These are phyloP conservation scores for Trapa bicornis DNA, from an alignment of 345 rosid species.

Conservation along the genomic window DNA sequence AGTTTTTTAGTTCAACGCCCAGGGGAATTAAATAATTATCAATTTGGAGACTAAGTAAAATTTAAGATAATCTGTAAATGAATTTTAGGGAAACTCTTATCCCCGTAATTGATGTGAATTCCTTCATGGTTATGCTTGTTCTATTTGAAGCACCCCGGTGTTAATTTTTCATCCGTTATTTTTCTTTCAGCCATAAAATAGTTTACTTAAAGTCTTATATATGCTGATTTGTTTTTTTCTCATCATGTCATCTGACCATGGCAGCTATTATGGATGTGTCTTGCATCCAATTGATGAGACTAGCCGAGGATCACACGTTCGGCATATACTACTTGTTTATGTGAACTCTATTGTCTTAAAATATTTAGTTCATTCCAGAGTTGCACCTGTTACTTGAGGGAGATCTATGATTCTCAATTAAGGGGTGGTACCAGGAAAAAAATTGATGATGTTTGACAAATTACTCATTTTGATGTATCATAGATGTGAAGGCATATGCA, in stretches of 20 bases:
- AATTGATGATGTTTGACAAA: conserved; percentile 1
- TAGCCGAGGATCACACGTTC: too few species aligned
- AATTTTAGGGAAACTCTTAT: background rate
- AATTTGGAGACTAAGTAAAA: background rate
- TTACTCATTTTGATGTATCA: conserved; percentile 11
- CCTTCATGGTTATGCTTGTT: too few species aligned
- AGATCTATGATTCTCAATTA: background rate
- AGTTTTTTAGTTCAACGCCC: background rate
- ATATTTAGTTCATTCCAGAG: too few species aligned
- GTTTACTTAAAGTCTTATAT: background rate
- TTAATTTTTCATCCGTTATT: background rate
- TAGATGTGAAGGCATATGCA: conserved; percentile 63
- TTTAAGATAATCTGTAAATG: background rate
- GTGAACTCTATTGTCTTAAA: background rate
- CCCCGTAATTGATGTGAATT: background rate
- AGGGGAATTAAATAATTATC: background rate
- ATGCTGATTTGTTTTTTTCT: background rate
- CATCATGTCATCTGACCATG: background rate
- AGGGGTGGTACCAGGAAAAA: background rate
- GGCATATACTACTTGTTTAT: background rate
- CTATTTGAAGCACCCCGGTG: too few species aligned
- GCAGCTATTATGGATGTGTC: background rate
- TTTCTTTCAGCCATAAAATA: background rate
- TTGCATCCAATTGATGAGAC: background rate
- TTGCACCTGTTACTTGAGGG: background rate